Evolutionary conservation across 495 filamentous ascomycete species (phyloP), one percentile per base, ranked within the genome.

Genomic region (Parathielavia hyrcaniae): DNA sequence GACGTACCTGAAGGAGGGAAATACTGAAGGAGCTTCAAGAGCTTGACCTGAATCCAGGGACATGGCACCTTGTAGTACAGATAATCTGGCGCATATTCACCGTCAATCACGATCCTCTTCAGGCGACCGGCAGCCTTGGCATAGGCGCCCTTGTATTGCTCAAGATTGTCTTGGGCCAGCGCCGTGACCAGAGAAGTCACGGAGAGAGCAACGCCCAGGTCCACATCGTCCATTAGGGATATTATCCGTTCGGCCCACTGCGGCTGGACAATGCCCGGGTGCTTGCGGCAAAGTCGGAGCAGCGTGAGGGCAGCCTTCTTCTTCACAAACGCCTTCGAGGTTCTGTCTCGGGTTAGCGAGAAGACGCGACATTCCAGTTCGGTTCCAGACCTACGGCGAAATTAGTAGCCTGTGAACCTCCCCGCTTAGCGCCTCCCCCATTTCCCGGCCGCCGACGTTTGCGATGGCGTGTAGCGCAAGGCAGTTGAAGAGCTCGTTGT

Each of bases 31-130:
- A 99, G 67, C 45, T 90, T 83, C 56, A 99, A 69, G 13, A 97
- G 73, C 72, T 99, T 99, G 58, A 97, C 89, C 72, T 99, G 95
- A 38, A 97, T 87, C 95, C 95, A 99, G 11, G 95, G 95, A 69
- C 92, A 97, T 10, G 95, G 95, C 30, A 99, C 95, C 57, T 96
- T 96, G 78, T 99, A 99, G 72, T 99, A 99, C 40, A 95, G 76
- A 65, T 99, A 99, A 68, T 97, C 93, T 30, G 82, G 75, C 1
- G 87, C 79, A 66, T 87, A 91, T 51, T 97, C 91, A 38, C 86
- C 87, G 68, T 97, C 91, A 17, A 97, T 83, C 26, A 96, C 79
- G 41, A 96, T 86, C 57, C 86, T 83, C 77, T 96, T 97, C 64
- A 99, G 68, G 41, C 91, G 79, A 57, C 86, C 84, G 0, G 93